These are phyloP conservation scores for Cubamyces lactineus DNA, from an alignment of 768 basidiomycete genomes.

Conservation along the genomic window DNA sequence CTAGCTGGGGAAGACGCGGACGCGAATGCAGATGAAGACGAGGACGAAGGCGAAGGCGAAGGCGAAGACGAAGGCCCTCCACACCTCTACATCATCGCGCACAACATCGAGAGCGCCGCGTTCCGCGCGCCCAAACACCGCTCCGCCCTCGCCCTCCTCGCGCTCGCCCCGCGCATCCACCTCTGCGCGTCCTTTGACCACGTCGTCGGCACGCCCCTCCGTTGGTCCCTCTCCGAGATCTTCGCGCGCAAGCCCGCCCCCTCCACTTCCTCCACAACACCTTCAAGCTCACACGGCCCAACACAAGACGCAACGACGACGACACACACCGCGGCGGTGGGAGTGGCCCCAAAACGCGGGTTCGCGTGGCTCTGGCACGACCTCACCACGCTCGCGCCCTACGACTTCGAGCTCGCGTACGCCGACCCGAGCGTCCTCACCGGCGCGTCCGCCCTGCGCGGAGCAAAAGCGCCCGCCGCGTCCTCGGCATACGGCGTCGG, in stretches of 20 bases:
- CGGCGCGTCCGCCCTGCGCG: too few relatives aligned
- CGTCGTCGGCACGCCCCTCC: slow-evolving; percentile 69
- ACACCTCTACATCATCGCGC: slow-evolving; percentile 78
- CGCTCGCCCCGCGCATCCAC: slow-evolving; percentile 75
- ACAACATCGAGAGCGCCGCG: slow-evolving; percentile 83
- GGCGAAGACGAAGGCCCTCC: slow-evolving; percentile 36
- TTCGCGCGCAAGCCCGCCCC: slow-evolving; percentile 39
- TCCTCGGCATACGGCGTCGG: too few relatives aligned
- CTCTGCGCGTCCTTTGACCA: slow-evolving; percentile 87
- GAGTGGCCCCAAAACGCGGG: slow-evolving; percentile 42
- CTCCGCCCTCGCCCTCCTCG: slow-evolving; percentile 71
- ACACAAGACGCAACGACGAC: slow-evolving; percentile 10
- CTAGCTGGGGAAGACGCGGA: background rate
- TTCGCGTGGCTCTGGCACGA: slow-evolving; percentile 90
- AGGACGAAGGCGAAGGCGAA: slow-evolving; percentile 12
- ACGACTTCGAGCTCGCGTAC: slow-evolving; percentile 75
- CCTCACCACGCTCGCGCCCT: slow-evolving; percentile 81
- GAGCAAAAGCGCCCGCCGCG: too few relatives aligned
- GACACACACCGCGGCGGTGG: too few relatives aligned
- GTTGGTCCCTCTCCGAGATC: slow-evolving; percentile 78
- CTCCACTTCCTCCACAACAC: slow-evolving; percentile 33
- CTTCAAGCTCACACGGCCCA: background rate
- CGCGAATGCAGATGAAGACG: slow-evolving; percentile 11
- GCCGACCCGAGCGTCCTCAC: slow-evolving; percentile 66
- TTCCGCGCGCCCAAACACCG: slow-evolving; percentile 68